Percentiles rank a stretch among this genome's conserved stretches.
Conservation (phyloP, 164 flowering plant species). For the Chimonanthus praecox region DNA sequence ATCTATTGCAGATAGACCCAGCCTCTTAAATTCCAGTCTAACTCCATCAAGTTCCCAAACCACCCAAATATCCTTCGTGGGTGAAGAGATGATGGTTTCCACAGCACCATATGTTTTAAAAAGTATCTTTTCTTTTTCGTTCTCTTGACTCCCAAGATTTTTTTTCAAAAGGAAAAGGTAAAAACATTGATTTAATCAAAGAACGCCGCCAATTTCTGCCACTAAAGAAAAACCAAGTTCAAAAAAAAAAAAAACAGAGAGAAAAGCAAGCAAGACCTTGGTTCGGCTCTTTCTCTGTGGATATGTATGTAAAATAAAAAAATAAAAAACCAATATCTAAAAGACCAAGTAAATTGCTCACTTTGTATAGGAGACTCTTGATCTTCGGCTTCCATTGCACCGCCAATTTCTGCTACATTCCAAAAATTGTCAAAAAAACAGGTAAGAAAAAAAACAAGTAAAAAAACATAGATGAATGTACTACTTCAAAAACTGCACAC, state of each 20-base stretch:
- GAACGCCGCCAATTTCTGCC: too few relatives aligned
- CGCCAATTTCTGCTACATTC: background rate
- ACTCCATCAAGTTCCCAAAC: too few relatives aligned
- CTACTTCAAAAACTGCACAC: slow-evolving; percentile 17
- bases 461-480: background rate
- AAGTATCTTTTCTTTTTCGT: background rate
- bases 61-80: too few relatives aligned
- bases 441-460: background rate
- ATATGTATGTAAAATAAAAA: background rate
- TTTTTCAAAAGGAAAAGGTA: background rate
- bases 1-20: too few relatives aligned
- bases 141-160: background rate
- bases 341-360: background rate
- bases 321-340: background rate
- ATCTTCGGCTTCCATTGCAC: background rate
- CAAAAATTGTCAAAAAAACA: background rate
- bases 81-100: too few relatives aligned
- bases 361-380: too few relatives aligned
- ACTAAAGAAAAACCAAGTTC: too few relatives aligned
- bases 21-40: too few relatives aligned
- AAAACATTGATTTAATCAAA: too few relatives aligned
- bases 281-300: background rate
- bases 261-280: too few relatives aligned
- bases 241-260: background rate
- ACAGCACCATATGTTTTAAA: too few relatives aligned